A percentile compares a stretch with the other conserved stretches of the same genome.
phyloP scores from a whole-genome alignment of 805 yeast species.

The Clavispora phyllophila region DNA sequence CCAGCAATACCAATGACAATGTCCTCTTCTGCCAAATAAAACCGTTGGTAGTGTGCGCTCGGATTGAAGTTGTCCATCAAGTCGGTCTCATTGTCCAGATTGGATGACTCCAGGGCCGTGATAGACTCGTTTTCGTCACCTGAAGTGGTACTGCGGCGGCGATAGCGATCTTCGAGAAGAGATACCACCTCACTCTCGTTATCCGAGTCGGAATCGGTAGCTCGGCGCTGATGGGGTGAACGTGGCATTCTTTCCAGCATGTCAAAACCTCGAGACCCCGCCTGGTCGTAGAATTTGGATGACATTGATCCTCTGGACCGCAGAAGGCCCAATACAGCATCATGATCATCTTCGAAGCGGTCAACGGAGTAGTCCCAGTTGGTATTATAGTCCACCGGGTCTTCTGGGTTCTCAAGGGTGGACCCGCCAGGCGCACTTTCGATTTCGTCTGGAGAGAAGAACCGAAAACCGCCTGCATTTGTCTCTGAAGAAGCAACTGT shows the following conservation, averaged over 20 bases:
- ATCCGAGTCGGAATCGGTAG: constrained; percentile 13
- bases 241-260: constrained; percentile 9
- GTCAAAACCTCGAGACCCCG: constrained; percentile 5
- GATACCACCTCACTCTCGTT: constrained; percentile 22
- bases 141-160: constrained; percentile 18
- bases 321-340: constrained; percentile 11
- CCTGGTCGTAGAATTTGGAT: constrained; percentile 5
- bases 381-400: constrained; percentile 66
- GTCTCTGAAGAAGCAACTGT: constrained; percentile 35
- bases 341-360: constrained; percentile 24
- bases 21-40: constrained; percentile 94
- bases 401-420: constrained; percentile 54
- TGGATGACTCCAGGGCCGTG: constrained; percentile 5
- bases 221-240: constrained; percentile 5
- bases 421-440: constrained; percentile 87
- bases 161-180: constrained; percentile 20
- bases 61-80: constrained; percentile 23
- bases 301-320: constrained; percentile 21
- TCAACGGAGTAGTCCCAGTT: constrained; percentile 67
- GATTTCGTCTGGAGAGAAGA: constrained; percentile 79
- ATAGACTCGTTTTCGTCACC: constrained; percentile 4
- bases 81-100: constrained; percentile 7
- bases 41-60: constrained; percentile 59
- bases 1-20: constrained; percentile 93
- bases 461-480: constrained; percentile 51